Evolutionary conservation across 352 stramenopile species (phyloP).

Genomic region (Labyrinthula sp.): DNA sequence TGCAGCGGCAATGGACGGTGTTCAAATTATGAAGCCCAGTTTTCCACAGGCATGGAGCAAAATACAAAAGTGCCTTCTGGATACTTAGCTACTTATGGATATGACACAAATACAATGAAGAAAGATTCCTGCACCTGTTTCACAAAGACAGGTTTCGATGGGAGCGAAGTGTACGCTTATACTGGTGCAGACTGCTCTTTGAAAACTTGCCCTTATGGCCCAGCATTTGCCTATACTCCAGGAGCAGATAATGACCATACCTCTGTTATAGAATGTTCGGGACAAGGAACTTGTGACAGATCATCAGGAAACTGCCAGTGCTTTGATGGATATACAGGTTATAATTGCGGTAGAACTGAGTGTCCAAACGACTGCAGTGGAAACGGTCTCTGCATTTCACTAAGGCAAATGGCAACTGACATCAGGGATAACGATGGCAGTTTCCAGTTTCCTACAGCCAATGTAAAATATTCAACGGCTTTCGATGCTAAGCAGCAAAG

Average conservation of each 20-base stretch:
- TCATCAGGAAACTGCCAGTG: slow-evolving; percentile 56
- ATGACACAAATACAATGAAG: slow-evolving; percentile 7
- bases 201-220: slow-evolving; percentile 22
- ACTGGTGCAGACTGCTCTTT: slow-evolving; percentile 22
- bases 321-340: slow-evolving; percentile 62
- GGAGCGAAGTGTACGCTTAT: slow-evolving; percentile 11
- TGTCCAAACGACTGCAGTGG: slow-evolving; percentile 61
- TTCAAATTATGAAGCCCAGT: slow-evolving; percentile 22
- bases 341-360: slow-evolving; percentile 53
- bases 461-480: slow-evolving; percentile 32
- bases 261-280: slow-evolving; percentile 49
- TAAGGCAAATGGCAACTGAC: slow-evolving; percentile 50
- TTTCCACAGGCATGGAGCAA: slow-evolving; percentile 3
- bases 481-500: slow-evolving; percentile 76
- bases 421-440: slow-evolving; percentile 20
- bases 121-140: slow-evolving; percentile 30
- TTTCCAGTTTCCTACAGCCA: slow-evolving; percentile 20
- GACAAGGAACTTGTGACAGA: slow-evolving; percentile 56
- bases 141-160: too few relatives aligned
- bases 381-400: slow-evolving; percentile 69
- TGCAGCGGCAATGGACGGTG: slow-evolving; percentile 47
- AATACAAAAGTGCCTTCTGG: slow-evolving; percentile 2
- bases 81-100: neutral
- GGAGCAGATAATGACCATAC: slow-evolving; percentile 2
- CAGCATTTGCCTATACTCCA: slow-evolving; percentile 8